Base-by-base conservation (phyloP, 2,329 filamentous ascomycete species). In the Penicillium concentricum region DNA sequence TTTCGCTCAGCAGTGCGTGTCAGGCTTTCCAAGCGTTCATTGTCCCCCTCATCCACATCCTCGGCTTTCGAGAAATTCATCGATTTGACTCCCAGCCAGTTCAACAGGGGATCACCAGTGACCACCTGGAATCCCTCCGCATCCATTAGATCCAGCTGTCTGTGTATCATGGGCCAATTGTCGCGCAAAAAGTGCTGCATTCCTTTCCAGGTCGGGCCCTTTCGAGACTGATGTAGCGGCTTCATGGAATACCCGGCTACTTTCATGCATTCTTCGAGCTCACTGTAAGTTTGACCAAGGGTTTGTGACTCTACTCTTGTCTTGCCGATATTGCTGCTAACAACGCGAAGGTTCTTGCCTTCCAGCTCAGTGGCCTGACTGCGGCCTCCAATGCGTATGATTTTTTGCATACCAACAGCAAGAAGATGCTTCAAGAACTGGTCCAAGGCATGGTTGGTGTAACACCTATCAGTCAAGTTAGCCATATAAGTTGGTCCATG, bases 391-490 rank as follows among this genome's bases (percentile, higher is more conserved):
- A 56, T 56, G 8, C 54, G 54, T 37, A 59, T 59, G 5, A 57
- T 24, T 18, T 41, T 51, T 0, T 76, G 62, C 8, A 90, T 83
- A 0, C 84, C 84, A n/a, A 84, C 80, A 1, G 83, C 72, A 6
- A 84, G 71, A 1, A 90, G 68, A 38, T 90, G 86, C 54, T 85
- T 82, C 0, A 88, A 69, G 46, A 89, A 85, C 68, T 90, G 79
- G 51, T 88, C 84, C 0, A 87, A 72, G 0, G 85, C 84, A 63
- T 88, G 85, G 47, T 89, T 87, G 0, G 87, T 90, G 54, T 84
- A 90, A 12, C 82, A 84, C 1, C 56, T 57, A 1, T 37, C n/a
- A n/a, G n/a, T n/a, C n/a, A n/a, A 9, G 3, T 41, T 30, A n/a
- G n/a, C n/a, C 12, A 8, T 6, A 24, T 56, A 26, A 52, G 48